Conservation (phyloP, 1,284 basidiomycete species). For the Ganoderma leucocontextum region DNA sequence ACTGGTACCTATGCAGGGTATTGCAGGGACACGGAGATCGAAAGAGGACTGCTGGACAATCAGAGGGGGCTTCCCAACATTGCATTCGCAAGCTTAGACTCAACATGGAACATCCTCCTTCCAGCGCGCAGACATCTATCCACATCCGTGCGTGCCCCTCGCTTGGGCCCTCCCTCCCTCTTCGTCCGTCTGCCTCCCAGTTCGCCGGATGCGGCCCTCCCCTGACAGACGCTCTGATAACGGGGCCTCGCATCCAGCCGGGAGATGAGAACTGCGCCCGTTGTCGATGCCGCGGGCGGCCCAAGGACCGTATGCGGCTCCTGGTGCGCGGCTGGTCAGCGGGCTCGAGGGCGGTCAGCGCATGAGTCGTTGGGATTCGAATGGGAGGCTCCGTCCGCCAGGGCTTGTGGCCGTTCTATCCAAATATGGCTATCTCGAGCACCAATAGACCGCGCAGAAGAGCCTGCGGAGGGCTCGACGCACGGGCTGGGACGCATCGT, state of each 20-base stretch:
- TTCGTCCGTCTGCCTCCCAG: constrained; percentile 2
- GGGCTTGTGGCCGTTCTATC: constrained; percentile 16
- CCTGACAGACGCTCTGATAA: constrained; percentile 29
- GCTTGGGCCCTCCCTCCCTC: constrained; percentile 20
- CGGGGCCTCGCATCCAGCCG: too few relatives aligned
- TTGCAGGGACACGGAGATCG: constrained; percentile 24
- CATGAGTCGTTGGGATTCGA: not conserved
- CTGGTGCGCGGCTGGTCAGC: constrained; percentile 23
- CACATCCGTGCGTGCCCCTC: constrained; percentile 16
- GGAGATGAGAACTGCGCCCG: not conserved
- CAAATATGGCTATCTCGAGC: constrained; percentile 18
- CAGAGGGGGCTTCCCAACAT: constrained; percentile 20
- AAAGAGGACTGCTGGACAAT: constrained; percentile 22
- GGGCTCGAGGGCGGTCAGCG: not conserved
- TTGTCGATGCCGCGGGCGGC: not conserved
- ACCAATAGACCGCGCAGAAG: constrained; percentile 13
- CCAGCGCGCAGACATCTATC: constrained; percentile 22
- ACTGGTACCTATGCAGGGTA: constrained; percentile 14
- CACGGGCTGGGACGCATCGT: constrained; percentile 22
- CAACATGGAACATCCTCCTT: constrained; percentile 19
- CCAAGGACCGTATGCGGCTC: not conserved
- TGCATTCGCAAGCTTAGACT: constrained; percentile 17
- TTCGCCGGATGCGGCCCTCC: constrained; percentile 8
- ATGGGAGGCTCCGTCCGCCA: constrained; percentile 16
- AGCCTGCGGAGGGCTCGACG: constrained; percentile 17